These are phyloP conservation scores for Cladophialophora chaetospira DNA, from an alignment of 2,329 filamentous ascomycete genomes.

Conservation along the genomic window DNA sequence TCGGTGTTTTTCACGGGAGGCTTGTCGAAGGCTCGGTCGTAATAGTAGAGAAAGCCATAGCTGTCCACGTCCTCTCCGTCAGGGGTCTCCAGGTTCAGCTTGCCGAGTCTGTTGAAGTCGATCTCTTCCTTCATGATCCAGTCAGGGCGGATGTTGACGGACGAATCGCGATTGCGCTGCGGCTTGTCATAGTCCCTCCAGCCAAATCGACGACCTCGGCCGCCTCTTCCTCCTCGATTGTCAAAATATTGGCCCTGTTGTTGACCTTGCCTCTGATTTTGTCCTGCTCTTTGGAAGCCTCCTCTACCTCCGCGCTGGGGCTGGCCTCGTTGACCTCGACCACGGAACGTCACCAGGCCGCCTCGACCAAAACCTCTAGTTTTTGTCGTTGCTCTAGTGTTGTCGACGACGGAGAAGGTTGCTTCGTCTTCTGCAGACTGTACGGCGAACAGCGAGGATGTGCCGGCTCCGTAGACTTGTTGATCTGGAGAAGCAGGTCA, in stretches of 20 bases:
- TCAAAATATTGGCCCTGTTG: slow-evolving; percentile 67
- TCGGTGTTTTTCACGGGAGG: slow-evolving; percentile 84
- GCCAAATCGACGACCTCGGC: slow-evolving; percentile 82
- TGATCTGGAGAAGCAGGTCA: slow-evolving; percentile 65
- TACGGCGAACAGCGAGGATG: slow-evolving; percentile 83
- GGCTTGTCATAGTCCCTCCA: slow-evolving; percentile 99
- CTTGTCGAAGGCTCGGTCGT: slow-evolving; percentile 95
- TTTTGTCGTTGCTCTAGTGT: slow-evolving; percentile 83
- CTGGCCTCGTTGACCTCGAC: slow-evolving; percentile 71
- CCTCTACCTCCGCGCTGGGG: slow-evolving; percentile 68
- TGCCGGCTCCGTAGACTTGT: slow-evolving; percentile 92
- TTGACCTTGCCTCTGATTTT: slow-evolving; percentile 65
- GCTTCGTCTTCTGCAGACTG: slow-evolving; percentile 94
- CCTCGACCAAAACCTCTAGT: slow-evolving; percentile 78
- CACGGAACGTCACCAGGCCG: slow-evolving; percentile 85
- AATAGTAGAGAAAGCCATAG: slow-evolving; percentile 98
- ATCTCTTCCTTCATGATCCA: slow-evolving; percentile 98
- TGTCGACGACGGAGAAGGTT: slow-evolving; percentile 96
- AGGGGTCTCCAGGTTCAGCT: slow-evolving; percentile 92
- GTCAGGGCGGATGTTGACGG: slow-evolving; percentile 92
- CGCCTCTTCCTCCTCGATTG: slow-evolving; percentile 67
- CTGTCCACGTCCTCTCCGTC: slow-evolving; percentile 93
- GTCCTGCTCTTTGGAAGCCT: slow-evolving; percentile 70
- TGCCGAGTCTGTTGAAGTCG: slow-evolving; percentile 91
- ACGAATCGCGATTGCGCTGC: slow-evolving; percentile 90